Percentiles rank a stretch among this genome's conserved stretches.
phyloP scores from a whole-genome alignment of 2,329 filamentous ascomycete genomes.

The Aureobasidium sp. region DNA sequence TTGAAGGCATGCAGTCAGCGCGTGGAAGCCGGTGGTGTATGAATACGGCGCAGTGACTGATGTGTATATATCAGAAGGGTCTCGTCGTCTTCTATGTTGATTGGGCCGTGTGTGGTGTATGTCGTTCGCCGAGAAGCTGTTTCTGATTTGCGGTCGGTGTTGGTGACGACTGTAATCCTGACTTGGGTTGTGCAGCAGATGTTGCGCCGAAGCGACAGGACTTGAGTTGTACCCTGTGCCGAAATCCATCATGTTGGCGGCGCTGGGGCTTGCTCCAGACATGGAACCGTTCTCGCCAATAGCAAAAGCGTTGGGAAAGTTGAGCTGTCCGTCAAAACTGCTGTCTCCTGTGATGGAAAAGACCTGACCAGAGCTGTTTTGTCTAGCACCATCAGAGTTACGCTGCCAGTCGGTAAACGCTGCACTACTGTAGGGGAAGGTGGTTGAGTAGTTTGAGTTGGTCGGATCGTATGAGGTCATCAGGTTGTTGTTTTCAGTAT shows the following conservation, averaged over 20 bases:
- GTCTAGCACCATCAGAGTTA: slow-evolving; percentile 31
- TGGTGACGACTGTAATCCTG: slow-evolving; percentile 16
- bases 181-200: neutral
- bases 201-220: slow-evolving; percentile 12
- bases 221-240: slow-evolving; percentile 29
- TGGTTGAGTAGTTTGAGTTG: slow-evolving; percentile 18
- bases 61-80: slow-evolving; percentile 80
- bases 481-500: slow-evolving; percentile 20
- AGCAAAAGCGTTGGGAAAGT: slow-evolving; percentile 49
- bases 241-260: slow-evolving; percentile 40
- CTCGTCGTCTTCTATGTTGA: slow-evolving; percentile 46
- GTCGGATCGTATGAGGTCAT: slow-evolving; percentile 25
- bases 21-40: slow-evolving; percentile 85
- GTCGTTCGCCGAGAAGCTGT: slow-evolving; percentile 23
- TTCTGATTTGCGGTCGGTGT: slow-evolving; percentile 22
- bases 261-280: slow-evolving; percentile 49
- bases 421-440: slow-evolving; percentile 18
- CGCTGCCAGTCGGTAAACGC: slow-evolving; percentile 23
- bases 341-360: slow-evolving; percentile 36
- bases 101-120: slow-evolving; percentile 17
- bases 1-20: slow-evolving; percentile 70
- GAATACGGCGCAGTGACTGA: slow-evolving; percentile 85
- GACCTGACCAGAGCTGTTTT: slow-evolving; percentile 34
- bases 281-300: slow-evolving; percentile 51
- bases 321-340: slow-evolving; percentile 22